Evolutionary conservation across 805 yeast genomes (phyloP), one percentile per base, ranked within the genome.

Genomic region (Candida tammaniensis): DNA sequence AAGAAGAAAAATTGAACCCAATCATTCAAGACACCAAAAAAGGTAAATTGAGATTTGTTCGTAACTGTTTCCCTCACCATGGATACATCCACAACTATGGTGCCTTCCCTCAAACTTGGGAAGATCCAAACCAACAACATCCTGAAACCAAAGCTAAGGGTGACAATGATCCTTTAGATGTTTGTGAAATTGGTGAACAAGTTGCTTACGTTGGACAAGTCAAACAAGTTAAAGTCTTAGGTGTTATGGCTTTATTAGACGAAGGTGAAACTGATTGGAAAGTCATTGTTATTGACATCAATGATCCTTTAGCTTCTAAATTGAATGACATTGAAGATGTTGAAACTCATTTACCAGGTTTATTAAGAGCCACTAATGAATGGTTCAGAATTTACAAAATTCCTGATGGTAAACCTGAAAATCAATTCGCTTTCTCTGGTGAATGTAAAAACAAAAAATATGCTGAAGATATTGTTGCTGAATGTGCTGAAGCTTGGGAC

Each of bases 231-330:
- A 82, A 84, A 59, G 72, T 84, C 5, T 66, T 85, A 39, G 93
- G 93, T 35, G 80, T 84, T 27, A 63, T 85, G 64, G 93, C 88
- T 4, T 64, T 85, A 49, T 78, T 85, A 40, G 94, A 85, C 51
- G 97, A 89, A 61, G 97, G 96, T 48, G 98, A 93, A 67, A 74
- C 95, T 39, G 98, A 91, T 67, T 91, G 98, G 98, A 86, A 86
- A 62, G 70, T 86, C 20, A 75, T 86, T 39, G 86, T 74, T 13
- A 82, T 86, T 37, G 81, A 82, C 51, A 64, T 69, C 19, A 64
- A 71, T 34, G 94, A 86, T 55, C 82, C 85, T 29, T 54, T 82
- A 52, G 80, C 86, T 16, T 39, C 66, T 5, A 65, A 75, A 44
- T 55, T 86, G 38, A 67, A 80, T 49, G 79, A 74, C 53, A 70